Evolutionary conservation across 2,329 filamentous ascomycete genomes (phyloP).

Genomic region (Curvularia hawaiiensis): DNA sequence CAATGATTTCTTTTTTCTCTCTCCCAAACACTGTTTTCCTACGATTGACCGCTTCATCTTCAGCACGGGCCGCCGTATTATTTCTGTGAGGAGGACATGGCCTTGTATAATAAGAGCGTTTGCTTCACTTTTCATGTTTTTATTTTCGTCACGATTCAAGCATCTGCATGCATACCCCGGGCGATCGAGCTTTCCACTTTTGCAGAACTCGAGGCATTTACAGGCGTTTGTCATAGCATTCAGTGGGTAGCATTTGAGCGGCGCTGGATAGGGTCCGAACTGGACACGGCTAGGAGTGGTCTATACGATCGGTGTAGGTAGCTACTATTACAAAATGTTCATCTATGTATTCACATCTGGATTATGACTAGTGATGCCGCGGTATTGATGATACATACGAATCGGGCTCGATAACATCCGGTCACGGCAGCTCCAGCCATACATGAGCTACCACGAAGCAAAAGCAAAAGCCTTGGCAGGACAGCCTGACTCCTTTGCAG

Average conservation of each 20-base stretch:
- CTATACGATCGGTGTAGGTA: slow-evolving; percentile 10
- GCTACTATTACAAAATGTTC: slow-evolving; percentile 16
- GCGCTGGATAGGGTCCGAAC: slow-evolving; percentile 15
- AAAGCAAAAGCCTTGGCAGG: slow-evolving; percentile 13
- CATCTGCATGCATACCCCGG: slow-evolving; percentile 32
- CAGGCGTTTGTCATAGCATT: slow-evolving; percentile 25
- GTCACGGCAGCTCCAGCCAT: slow-evolving; percentile 1
- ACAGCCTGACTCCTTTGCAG: not conserved
- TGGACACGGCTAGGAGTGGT: slow-evolving; percentile 3
- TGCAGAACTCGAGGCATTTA: slow-evolving; percentile 23
- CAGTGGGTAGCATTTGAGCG: slow-evolving; percentile 25
- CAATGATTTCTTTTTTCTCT: not conserved
- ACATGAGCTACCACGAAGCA: slow-evolving; percentile 20
- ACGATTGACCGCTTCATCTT: slow-evolving; percentile 7
- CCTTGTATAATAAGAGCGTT: slow-evolving; percentile 14
- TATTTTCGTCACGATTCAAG: slow-evolving; percentile 12
- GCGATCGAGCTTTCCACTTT: slow-evolving; percentile 7
- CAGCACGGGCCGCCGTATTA: not conserved
- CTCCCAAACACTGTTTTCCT: not conserved
- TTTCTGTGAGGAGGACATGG: not conserved
- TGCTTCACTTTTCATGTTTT: slow-evolving; percentile 5
- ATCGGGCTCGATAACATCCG: slow-evolving; percentile 6
- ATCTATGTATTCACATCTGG: not conserved
- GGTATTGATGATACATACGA: not conserved
- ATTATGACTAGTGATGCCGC: not conserved